Percentiles rank a stretch among this genome's conserved stretches.
Evolutionary conservation across 1,284 basidiomycete species (phyloP).

Genomic region (Laetiporus sulphureus): DNA sequence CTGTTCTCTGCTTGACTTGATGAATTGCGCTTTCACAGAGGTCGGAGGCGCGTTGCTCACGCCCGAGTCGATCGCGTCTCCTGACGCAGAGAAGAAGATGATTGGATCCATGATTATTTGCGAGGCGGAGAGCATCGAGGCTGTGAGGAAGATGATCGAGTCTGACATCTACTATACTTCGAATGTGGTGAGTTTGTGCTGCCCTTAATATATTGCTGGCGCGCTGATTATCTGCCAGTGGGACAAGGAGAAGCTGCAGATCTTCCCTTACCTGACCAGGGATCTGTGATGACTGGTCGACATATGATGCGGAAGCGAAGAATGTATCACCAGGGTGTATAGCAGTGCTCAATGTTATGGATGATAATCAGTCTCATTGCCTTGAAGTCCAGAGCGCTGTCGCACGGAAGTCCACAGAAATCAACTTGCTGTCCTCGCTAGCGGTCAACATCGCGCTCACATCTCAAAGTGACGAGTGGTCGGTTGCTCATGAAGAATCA

Average conservation of each 20-base stretch:
- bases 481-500: no score
- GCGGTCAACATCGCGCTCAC: no score
- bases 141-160: conserved; percentile 12
- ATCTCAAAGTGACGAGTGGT: no score
- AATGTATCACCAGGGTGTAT: no score
- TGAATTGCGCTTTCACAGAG: conserved; percentile 10
- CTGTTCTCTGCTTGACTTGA: not conserved
- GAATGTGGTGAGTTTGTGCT: conserved; percentile 3
- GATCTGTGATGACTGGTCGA: not conserved
- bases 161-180: not conserved
- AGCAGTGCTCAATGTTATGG: no score
- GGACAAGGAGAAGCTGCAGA: not conserved
- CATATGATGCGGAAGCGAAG: no score
- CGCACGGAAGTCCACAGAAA: no score
- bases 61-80: conserved; percentile 18
- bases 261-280: not conserved
- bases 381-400: no score
- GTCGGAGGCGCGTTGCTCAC: conserved; percentile 22
- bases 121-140: conserved; percentile 20
- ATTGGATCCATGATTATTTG: conserved; percentile 20
- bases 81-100: conserved; percentile 22
- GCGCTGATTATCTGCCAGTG: not conserved
- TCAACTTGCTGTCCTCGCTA: no score
- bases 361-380: no score
- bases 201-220: not conserved